Conservation (phyloP, 352 stramenopile species). For the Pythium aphanidermatum region DNA sequence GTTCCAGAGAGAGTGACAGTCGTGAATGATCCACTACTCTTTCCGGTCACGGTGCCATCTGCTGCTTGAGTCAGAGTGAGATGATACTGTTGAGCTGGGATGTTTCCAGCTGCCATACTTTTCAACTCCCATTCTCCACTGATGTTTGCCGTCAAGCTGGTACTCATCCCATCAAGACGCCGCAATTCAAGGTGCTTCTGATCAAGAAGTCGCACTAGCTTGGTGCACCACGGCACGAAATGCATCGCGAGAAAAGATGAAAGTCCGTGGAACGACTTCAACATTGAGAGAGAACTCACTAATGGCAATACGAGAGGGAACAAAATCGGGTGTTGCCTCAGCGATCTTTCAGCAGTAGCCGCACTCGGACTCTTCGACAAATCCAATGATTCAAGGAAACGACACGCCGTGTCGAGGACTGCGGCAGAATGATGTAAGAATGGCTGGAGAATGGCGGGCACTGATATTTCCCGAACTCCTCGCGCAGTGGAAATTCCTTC, state of each 20-base stretch:
- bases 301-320: conserved; percentile 60
- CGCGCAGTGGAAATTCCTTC: conserved; percentile 21
- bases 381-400: conserved; percentile 34
- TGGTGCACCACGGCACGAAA: conserved; percentile 75
- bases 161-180: conserved; percentile 21
- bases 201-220: conserved; percentile 60
- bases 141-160: conserved; percentile 53
- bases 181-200: conserved; percentile 33
- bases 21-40: conserved; percentile 77
- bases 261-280: conserved; percentile 66
- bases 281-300: conserved; percentile 52
- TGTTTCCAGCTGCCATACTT: conserved; percentile 81
- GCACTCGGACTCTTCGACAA: conserved; percentile 1
- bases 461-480: conserved; percentile 29
- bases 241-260: conserved; percentile 62
- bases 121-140: conserved; percentile 85
- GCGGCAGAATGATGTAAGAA: conserved; percentile 64
- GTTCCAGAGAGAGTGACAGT: conserved; percentile 74
- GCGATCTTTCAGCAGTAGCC: not conserved
- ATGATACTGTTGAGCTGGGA: conserved; percentile 84
- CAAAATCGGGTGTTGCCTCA: conserved; percentile 44
- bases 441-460: conserved; percentile 69
- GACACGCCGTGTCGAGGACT: conserved; percentile 48
- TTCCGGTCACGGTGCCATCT: conserved; percentile 55
- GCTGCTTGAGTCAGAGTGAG: conserved; percentile 62